These are phyloP conservation scores for Phytophthora cryptogea DNA, from an alignment of 352 stramenopile species.

Conservation along the genomic window DNA sequence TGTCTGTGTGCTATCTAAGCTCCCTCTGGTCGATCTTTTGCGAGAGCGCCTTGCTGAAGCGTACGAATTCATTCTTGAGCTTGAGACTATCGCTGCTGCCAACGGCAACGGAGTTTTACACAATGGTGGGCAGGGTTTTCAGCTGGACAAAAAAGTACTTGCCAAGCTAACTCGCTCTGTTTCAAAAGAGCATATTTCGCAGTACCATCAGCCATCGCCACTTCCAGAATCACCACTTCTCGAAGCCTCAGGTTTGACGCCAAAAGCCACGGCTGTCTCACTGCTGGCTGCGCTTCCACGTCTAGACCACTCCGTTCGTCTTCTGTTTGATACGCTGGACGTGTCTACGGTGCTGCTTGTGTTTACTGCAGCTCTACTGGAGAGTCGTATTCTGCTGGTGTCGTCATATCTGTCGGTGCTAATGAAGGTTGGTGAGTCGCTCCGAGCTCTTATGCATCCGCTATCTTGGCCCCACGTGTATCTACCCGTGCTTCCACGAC, in stretches of 20 bases:
- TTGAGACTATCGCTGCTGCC: conserved; percentile 55
- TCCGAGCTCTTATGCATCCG: conserved; percentile 85
- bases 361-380: conserved; percentile 78
- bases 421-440: conserved; percentile 78
- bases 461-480: conserved; percentile 90
- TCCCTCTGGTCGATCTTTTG: conserved; percentile 79
- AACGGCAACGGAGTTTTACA: conserved; percentile 17
- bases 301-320: conserved; percentile 74
- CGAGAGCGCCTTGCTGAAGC: conserved; percentile 79
- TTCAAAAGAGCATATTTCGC: conserved; percentile 65
- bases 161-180: conserved; percentile 76
- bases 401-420: conserved; percentile 83
- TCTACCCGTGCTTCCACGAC: conserved; percentile 71
- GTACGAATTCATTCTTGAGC: conserved; percentile 82
- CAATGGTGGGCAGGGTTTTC: conserved; percentile 45
- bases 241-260: conserved; percentile 32
- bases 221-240: conserved; percentile 42
- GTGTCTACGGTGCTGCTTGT: conserved; percentile 74
- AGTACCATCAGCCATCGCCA: conserved; percentile 46
- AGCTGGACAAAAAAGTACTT: conserved; percentile 79
- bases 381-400: conserved; percentile 82
- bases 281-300: conserved; percentile 58
- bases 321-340: conserved; percentile 84
- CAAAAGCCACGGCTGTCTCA: conserved; percentile 36
- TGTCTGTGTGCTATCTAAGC: conserved; percentile 84